Base-by-base conservation (phyloP, 2,329 filamentous ascomycete genomes). In the Zymoseptoria pseudotritici region DNA sequence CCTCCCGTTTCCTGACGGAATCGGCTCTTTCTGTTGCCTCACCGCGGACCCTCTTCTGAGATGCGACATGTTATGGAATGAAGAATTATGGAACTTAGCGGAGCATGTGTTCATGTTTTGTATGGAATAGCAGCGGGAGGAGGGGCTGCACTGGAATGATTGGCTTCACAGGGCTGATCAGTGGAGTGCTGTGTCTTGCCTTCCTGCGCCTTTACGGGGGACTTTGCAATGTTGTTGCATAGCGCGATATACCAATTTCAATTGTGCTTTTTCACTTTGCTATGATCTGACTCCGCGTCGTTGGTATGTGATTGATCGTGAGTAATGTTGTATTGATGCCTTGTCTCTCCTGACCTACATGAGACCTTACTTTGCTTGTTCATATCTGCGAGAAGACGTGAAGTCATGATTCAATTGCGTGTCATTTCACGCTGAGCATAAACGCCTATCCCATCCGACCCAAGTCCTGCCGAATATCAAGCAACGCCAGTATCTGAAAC, bases 221-320 rank as follows among this genome's bases (percentile, higher is more conserved):
- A 46, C 36, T 46, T 17, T 46, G 36, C 36, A 13, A 46, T 63
- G 54, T 58, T 62, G 57, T 61, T 63, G 63, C 65, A 66, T 66
- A 66, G 65, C 65, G 65, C 62, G 63, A 46, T 58, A 66, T 66
- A 66, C 65, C 65, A 66, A 62, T 63, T 64, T 62, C 61, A 61
- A 46, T 46, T 46, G 36, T 46, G 36, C 36, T 46, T n/a, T 42
- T 46, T 46, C 36, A 46, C 36, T 46, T n/a, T 46, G 36, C 36
- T 46, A n/a, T 6, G 10, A 17, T 17, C 36, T 11, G 13, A 17
- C 36, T 17, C 36, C 17, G 11, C 11, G 11, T 17, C 11, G 17
- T 42, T 6, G 36, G 3, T 42, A 17, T 42, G 36, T 42, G 36
- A n/a, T 42, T 6, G 5, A 17, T 46, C 13, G 1, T 6, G 13